Evolutionary conservation across 2,329 filamentous ascomycete genomes (phyloP), one percentile per base, ranked within the genome.

Genomic region (Trichoderma sp.): DNA sequence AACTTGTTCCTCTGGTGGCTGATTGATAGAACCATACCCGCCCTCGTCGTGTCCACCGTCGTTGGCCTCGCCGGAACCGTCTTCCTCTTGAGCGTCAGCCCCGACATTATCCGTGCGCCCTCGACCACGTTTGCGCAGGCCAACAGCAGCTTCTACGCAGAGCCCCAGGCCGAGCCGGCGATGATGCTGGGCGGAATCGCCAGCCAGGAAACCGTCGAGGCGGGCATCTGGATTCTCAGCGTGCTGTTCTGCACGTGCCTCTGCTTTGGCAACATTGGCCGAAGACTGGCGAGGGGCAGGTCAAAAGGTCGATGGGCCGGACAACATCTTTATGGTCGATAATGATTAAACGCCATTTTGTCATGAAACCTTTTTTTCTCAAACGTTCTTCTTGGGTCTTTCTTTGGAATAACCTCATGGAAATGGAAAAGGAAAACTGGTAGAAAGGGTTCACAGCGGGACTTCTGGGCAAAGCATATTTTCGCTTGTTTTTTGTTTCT

Each of bases 1-100:
- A 98, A 98, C 82, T 96, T 97, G 1, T 93, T 97, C 11, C 87
- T 99, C 21, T 99, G 97, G 97, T 99, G 97, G 85, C 88, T 98
- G 29, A 93, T 99, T 81, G 97, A 99, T 85, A 94, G 96, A 68
- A 97, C 95, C 64, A 92, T 91, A 79, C 90, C 95, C 0, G 97
- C 97, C 5, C 93, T 98, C 79, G 86, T 97, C 41, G 89, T 98
- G 74, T 95, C 94, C 0, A 88, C 92, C 16, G 86, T 90, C 2
- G 92, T 98, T 12, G 93, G 94, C 1, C 82, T 96, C 31, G 85
- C 89, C 1, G 95, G 96, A 8, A 95, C 95, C 11, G 89, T 90
- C 16, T 83, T 95, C 18, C 86, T 98, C 21, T 89, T 98, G 75
- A 89, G 92, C 16, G 88, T 96, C 41, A 93, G 95, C 80, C 94